Conservation (phyloP, 1,284 basidiomycete genomes). For the Moesziomyces parantarcticus region DNA sequence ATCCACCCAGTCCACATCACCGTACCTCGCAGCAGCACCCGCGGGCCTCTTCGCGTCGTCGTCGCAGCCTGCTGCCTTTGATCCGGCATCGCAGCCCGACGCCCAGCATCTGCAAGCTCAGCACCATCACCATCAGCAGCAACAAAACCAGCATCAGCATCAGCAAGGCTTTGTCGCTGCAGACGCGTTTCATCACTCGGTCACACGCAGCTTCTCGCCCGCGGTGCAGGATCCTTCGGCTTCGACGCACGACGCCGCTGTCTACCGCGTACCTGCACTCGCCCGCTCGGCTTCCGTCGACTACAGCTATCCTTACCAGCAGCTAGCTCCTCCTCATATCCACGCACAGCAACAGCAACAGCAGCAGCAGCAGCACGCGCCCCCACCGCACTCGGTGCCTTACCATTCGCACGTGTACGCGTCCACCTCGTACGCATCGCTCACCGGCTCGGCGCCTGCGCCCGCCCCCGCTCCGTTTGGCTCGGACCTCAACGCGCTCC, state of each 20-base stretch:
- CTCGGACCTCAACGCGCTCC: slow-evolving; percentile 19
- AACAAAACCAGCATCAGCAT: slow-evolving; percentile 12
- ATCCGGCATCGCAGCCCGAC: slow-evolving; percentile 19
- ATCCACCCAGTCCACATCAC: slow-evolving; percentile 20
- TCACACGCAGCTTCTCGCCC: slow-evolving; percentile 14
- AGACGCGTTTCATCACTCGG: slow-evolving; percentile 27
- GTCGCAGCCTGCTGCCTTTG: slow-evolving; percentile 15
- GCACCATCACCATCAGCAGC: slow-evolving; percentile 16
- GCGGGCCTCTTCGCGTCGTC: slow-evolving; percentile 26
- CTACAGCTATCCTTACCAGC: slow-evolving; percentile 33
- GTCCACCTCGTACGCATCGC: slow-evolving; percentile 29
- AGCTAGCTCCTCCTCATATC: slow-evolving; percentile 23
- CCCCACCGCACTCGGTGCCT: slow-evolving; percentile 14
- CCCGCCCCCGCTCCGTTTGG: slow-evolving; percentile 11
- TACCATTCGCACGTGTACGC: slow-evolving; percentile 26
- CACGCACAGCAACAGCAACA: slow-evolving; percentile 23
- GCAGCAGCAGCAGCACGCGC: slow-evolving; percentile 18
- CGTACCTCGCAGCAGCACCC: slow-evolving; percentile 33
- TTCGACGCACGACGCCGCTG: slow-evolving; percentile 18
- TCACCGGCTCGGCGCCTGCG: slow-evolving; percentile 16
- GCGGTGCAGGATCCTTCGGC: slow-evolving; percentile 16
- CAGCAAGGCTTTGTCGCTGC: slow-evolving; percentile 12
- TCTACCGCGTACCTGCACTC: slow-evolving; percentile 25
- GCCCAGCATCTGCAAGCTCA: slow-evolving; percentile 23
- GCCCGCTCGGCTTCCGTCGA: slow-evolving; percentile 25